Conservation (phyloP, 768 basidiomycete species). For the Lentinus brumalis region DNA sequence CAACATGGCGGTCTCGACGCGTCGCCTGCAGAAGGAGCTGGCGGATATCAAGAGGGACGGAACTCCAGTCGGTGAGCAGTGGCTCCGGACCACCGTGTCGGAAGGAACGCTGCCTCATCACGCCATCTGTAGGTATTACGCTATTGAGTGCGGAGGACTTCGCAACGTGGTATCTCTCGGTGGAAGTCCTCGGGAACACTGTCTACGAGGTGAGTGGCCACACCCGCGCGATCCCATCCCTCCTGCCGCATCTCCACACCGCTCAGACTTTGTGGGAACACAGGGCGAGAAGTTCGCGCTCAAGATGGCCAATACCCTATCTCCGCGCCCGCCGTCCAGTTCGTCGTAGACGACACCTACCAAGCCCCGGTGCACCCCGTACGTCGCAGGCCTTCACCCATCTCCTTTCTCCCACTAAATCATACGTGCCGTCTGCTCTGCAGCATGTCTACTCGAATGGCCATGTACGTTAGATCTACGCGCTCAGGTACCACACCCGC, state of each 20-base stretch:
- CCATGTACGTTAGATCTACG: conserved; percentile 49
- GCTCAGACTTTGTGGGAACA: neutral
- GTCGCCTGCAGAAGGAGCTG: conserved; percentile 73
- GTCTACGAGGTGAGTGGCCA: conserved; percentile 60
- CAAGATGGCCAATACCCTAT: conserved; percentile 80
- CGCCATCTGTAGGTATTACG: conserved; percentile 61
- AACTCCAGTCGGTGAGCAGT: conserved; percentile 59
- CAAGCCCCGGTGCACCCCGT: conserved; percentile 82
- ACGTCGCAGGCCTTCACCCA: conserved; percentile 32
- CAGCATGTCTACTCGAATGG: conserved; percentile 90
- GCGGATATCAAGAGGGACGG: conserved; percentile 65
- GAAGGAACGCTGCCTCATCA: neutral
- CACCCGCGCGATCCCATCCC: neutral
- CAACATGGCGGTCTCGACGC: conserved; percentile 23
- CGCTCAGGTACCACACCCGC: neutral
- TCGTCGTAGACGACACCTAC: conserved; percentile 65
- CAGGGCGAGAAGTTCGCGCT: conserved; percentile 79
- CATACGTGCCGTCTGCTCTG: neutral
- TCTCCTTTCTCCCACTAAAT: too few relatives aligned
- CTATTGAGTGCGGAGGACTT: conserved; percentile 79
- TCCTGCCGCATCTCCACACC: neutral
- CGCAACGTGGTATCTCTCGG: conserved; percentile 72
- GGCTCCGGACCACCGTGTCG: neutral
- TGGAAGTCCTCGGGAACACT: conserved; percentile 85
- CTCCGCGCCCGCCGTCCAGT: conserved; percentile 85